Base-by-base conservation (phyloP, 345 rosid species). In the Gossypium herbaceum region DNA sequence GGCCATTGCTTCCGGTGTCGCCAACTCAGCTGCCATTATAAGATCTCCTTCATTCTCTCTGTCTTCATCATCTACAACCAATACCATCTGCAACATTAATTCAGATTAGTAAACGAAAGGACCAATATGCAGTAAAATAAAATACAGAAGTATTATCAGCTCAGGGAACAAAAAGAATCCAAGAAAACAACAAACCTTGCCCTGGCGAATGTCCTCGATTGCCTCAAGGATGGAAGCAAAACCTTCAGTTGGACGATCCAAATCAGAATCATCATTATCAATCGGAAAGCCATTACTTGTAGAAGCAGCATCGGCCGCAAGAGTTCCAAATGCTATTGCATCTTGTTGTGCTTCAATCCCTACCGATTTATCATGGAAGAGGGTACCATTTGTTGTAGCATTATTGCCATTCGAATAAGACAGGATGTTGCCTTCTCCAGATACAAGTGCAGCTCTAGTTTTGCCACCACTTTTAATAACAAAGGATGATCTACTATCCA, bases 41-140 rank as follows among this genome's bases (percentile, higher is more conserved):
- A 94, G 88, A 82, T 92, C 95, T 48, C 97, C 98, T 85, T 94
- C 98, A 70, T 92, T 92, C 81, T 94, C 98, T 84, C 97, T 79
- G 73, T 94, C 97, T 80, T 94, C 98, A 61, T 94, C 98, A 58
- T 94, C 98, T 22, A 92, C 98, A 67, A 89, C 98, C 57, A 92
- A 79, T 68, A 94, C 98, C 78, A 92, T 80, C 98, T 94, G 91
- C 82, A 86, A 57, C 45, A 56, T 15, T 60, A 70, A 45, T 44
- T n/a, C 67, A 57, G 77, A 73, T 79, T 59, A 80, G 71, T 15
- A 67, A 54, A 61, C 25, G 24, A 22, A 9, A 51, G 66, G 47
- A 58, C 9, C 3, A 45, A 75, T 11, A 27, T 2, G 39, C 34
- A 20, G 27, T 4, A 43, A 39, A 5, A 43, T 75, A 29, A 16